Percentiles rank a stretch among this genome's conserved stretches.
phyloP scores from a whole-genome alignment of 345 rosid genomes.

The Microcos paniculata region DNA sequence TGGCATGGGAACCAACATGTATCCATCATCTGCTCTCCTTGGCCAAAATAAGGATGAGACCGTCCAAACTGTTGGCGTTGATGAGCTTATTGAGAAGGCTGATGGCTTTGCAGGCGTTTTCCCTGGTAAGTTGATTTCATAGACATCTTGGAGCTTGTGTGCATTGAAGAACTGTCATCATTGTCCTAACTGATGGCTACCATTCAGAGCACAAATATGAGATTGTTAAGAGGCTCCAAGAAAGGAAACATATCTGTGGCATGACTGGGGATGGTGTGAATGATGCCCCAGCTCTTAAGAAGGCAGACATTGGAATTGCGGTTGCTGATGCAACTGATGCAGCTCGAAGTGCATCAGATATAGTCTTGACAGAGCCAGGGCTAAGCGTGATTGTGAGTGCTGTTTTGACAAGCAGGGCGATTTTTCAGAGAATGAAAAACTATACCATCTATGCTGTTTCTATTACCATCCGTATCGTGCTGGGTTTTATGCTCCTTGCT shows the following conservation, averaged over 20 bases:
- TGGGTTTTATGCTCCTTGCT: constrained; percentile 83
- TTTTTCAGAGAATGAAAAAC: constrained; percentile 97
- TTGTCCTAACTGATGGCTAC: constrained; percentile 15
- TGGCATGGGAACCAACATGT: constrained; percentile 84
- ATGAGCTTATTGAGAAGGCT: constrained; percentile 75
- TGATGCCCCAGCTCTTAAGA: constrained; percentile 95
- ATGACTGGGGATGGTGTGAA: constrained; percentile 99
- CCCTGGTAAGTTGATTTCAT: constrained; percentile 40
- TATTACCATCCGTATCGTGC: constrained; percentile 81
- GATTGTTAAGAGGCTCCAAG: constrained; percentile 88
- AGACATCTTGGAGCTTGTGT: neutral
- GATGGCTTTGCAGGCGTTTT: constrained; percentile 87
- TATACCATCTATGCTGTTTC: constrained; percentile 98
- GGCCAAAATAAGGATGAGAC: constrained; percentile 51
- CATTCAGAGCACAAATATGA: constrained; percentile 84
- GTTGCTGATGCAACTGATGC: constrained; percentile 99
- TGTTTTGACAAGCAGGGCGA: constrained; percentile 89
- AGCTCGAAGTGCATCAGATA: constrained; percentile 89
- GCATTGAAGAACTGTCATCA: neutral
- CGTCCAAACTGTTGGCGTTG: constrained; percentile 42
- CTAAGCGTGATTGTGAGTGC: constrained; percentile 93
- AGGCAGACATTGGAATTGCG: constrained; percentile 93
- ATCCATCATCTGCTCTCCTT: constrained; percentile 72
- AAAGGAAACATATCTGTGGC: constrained; percentile 86
- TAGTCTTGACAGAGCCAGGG: constrained; percentile 93